Conservation (phyloP, 495 filamentous ascomycete genomes). For the Achaetomiella virescens region DNA sequence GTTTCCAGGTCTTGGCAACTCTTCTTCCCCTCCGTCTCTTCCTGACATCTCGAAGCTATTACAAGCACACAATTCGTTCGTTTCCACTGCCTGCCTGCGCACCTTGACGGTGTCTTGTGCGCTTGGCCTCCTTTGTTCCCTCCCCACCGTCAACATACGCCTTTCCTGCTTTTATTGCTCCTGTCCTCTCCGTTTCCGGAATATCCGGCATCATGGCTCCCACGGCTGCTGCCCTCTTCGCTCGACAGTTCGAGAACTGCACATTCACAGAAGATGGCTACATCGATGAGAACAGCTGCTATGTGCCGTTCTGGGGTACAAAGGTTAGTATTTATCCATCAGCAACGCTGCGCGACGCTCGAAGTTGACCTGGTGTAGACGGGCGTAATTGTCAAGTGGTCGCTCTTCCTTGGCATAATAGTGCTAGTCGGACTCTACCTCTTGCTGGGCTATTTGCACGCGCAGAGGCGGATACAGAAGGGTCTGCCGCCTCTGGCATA, state of each 20-base stretch:
- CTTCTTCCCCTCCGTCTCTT: background rate
- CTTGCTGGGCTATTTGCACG: constrained; percentile 60
- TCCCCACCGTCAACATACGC: background rate
- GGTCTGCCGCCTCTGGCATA: constrained; percentile 58
- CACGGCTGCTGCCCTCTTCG: constrained; percentile 1
- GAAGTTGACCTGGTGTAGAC: constrained; percentile 32
- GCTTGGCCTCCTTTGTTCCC: background rate
- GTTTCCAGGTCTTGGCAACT: constrained; percentile 3
- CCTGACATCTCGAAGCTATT: too few relatives aligned
- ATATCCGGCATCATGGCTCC: constrained; percentile 10
- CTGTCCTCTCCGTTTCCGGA: background rate
- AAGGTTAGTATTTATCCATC: constrained; percentile 23
- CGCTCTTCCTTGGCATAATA: constrained; percentile 53
- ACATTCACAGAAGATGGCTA: constrained; percentile 19
- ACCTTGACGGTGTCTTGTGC: background rate
- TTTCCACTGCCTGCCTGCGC: background rate
- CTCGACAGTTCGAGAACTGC: constrained; percentile 17
- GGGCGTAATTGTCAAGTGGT: constrained; percentile 61
- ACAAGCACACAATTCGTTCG: background rate
- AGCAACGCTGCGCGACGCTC: background rate
- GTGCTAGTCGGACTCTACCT: constrained; percentile 48
- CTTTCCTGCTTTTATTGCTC: background rate
- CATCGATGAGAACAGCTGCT: constrained; percentile 31
- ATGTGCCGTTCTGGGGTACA: constrained; percentile 43
- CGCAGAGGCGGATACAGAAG: constrained; percentile 54